These are phyloP conservation scores for Moelleriella libera DNA, from an alignment of 2,329 filamentous ascomycete species.

Conservation along the genomic window DNA sequence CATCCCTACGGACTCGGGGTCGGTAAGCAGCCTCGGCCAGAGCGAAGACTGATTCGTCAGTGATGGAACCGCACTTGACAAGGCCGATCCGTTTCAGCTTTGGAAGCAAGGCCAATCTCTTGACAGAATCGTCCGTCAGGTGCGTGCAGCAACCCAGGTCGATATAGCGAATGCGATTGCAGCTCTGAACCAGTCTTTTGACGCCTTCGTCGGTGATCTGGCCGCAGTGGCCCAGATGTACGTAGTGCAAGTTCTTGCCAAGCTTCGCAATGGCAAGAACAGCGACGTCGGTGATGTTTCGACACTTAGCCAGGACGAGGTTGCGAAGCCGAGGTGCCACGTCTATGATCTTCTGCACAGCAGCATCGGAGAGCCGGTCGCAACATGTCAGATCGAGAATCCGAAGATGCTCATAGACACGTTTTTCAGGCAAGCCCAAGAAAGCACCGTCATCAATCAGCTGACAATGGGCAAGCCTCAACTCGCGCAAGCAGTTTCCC, in stretches of 20 bases:
- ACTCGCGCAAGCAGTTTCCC: conserved; percentile 73
- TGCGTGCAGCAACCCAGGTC: conserved; percentile 90
- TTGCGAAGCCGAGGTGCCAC: conserved; percentile 82
- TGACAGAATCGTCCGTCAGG: conserved; percentile 78
- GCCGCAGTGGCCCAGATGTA: conserved; percentile 86
- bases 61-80: conserved; percentile 86
- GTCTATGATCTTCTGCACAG: conserved; percentile 76
- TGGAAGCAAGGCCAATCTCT: conserved; percentile 68
- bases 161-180: conserved; percentile 93
- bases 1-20: conserved; percentile 32
- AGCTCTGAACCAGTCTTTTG: conserved; percentile 65
- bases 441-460: conserved; percentile 83
- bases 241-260: conserved; percentile 92
- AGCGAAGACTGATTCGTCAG: conserved; percentile 75
- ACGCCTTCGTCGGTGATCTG: conserved; percentile 86
- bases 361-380: conserved; percentile 66
- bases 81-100: conserved; percentile 91
- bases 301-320: conserved; percentile 86
- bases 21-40: conserved; percentile 58
- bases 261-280: conserved; percentile 78
- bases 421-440: conserved; percentile 53
- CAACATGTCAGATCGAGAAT: conserved; percentile 93
- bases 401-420: conserved; percentile 67
- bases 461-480: conserved; percentile 74
- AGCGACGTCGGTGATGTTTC: conserved; percentile 78